Evolutionary conservation across 2,329 filamentous ascomycete species (phyloP).

Genomic region (Epichloe brachyelytri): DNA sequence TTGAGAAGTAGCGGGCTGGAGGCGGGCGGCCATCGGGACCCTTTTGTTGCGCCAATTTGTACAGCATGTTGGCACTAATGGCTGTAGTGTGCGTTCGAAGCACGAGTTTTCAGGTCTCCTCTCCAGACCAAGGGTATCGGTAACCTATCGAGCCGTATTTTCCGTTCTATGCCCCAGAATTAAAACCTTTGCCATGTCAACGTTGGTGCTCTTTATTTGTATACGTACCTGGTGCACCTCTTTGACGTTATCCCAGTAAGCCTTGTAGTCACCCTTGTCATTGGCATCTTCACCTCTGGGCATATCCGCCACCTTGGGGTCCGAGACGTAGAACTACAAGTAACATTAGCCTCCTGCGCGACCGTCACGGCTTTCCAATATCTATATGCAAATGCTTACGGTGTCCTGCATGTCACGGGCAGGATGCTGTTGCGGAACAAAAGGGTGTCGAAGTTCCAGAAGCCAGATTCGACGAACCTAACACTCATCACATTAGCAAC

Average conservation of each 20-base stretch:
- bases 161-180: constrained; percentile 37
- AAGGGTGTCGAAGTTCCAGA: constrained; percentile 96
- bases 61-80: constrained; percentile 78
- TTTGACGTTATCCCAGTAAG: constrained; percentile 80
- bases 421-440: constrained; percentile 90
- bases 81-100: constrained; percentile 94
- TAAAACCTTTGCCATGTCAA: background rate
- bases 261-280: constrained; percentile 54
- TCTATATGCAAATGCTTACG: constrained; percentile 1
- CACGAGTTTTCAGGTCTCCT: constrained; percentile 74
- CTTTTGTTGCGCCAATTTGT: constrained; percentile 74
- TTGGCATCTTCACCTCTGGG: constrained; percentile 34
- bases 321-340: constrained; percentile 72
- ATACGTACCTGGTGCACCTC: constrained; percentile 57
- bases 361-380: background rate
- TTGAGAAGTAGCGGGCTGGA: constrained; percentile 90
- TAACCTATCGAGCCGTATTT: constrained; percentile 95
- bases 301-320: constrained; percentile 63
- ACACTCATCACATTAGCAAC: background rate
- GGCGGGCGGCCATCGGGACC: constrained; percentile 54
- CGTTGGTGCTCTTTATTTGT: background rate
- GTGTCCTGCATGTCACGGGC: constrained; percentile 96
- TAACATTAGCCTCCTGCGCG: background rate
- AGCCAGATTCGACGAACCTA: constrained; percentile 78
- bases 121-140: constrained; percentile 82